Conservation (phyloP, 768 basidiomycete species). For the Phylloporus sp. region DNA sequence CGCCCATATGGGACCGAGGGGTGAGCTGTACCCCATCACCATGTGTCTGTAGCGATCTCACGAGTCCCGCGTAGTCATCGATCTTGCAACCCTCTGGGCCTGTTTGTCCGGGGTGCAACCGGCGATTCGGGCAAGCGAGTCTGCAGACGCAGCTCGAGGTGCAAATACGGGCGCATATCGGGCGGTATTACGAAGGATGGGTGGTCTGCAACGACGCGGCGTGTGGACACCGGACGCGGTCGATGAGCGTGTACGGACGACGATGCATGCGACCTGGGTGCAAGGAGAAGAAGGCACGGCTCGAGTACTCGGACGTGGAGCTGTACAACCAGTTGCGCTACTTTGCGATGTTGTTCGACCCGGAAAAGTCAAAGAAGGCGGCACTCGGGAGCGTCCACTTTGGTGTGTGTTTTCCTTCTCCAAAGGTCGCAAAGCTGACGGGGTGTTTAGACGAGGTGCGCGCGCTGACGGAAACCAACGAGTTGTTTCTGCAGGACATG, state of each 20-base stretch:
- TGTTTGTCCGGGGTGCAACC: conserved; percentile 63
- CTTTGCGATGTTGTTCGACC: conserved; percentile 74
- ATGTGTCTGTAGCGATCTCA: not conserved
- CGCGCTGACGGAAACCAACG: conserved; percentile 36
- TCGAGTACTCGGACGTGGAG: conserved; percentile 75
- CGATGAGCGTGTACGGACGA: conserved; percentile 89
- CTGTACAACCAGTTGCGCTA: conserved; percentile 90
- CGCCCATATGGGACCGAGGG: conserved; percentile 53
- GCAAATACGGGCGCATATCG: conserved; percentile 74
- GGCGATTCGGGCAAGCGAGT: conserved; percentile 49
- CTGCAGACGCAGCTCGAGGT: conserved; percentile 81
- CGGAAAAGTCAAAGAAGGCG: conserved; percentile 52
- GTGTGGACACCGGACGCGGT: conserved; percentile 81
- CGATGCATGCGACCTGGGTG: conserved; percentile 55
- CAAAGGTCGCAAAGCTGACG: not conserved
- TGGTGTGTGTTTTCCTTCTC: conserved; percentile 28
- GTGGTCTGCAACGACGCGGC: conserved; percentile 81
- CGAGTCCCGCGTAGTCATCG: conserved; percentile 44
- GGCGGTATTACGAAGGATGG: conserved; percentile 86
- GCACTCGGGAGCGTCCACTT: conserved; percentile 42
- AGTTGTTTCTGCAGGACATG: conserved; percentile 47
- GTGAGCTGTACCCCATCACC: conserved; percentile 34
- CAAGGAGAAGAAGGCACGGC: conserved; percentile 1
- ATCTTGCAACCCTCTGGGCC: conserved; percentile 63
- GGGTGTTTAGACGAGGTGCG: not conserved